These are phyloP conservation scores for Sequoiadendron giganteum DNA, from an alignment of 75 land plant species.

Conservation along the genomic window DNA sequence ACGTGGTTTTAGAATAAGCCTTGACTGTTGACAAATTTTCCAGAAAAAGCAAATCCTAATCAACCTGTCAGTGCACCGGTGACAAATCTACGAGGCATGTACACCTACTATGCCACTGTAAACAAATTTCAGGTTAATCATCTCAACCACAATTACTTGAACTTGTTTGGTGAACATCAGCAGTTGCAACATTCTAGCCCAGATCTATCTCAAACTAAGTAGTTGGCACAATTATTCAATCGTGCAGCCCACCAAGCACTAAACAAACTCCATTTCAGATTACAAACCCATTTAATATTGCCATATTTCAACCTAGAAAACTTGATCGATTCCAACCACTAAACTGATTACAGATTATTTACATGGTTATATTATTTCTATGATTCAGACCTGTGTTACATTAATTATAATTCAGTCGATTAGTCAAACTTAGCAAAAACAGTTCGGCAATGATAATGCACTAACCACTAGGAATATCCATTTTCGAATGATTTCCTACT, in stretches of 20 bases:
- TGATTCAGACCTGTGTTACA: background rate
- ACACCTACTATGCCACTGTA: background rate
- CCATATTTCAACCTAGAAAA: background rate
- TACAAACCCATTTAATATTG: background rate
- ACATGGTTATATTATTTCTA: background rate
- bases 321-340: background rate
- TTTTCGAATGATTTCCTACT: background rate
- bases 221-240: background rate
- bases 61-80: background rate
- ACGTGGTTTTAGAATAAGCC: background rate
- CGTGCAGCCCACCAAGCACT: background rate
- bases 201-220: background rate
- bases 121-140: background rate
- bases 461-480: background rate
- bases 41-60: background rate
- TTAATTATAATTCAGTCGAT: background rate
- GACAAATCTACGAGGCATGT: background rate
- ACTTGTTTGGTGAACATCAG: background rate
- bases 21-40: background rate
- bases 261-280: background rate
- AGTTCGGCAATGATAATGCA: background rate
- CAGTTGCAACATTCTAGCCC: background rate
- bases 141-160: background rate
- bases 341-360: background rate
- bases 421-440: background rate